Evolutionary conservation across 768 basidiomycete genomes (phyloP), one percentile per base, ranked within the genome.

Genomic region (Naganishia vishniacii): DNA sequence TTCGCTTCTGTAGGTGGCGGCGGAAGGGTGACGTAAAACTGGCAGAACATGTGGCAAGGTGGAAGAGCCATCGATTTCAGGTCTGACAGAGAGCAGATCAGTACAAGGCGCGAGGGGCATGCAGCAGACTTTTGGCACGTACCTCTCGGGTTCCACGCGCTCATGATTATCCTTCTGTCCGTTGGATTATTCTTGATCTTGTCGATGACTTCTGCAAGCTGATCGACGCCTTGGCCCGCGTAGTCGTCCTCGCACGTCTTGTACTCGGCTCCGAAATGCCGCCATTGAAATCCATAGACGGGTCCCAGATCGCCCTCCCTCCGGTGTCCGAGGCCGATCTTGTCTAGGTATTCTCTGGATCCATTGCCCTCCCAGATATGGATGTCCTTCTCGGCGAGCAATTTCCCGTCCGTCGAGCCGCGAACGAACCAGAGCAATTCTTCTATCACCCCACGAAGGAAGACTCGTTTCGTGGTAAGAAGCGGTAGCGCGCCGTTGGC

Each of bases 321-420:
- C 31, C 91, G 81, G 73, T 93, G 86, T 0, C 82, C 82, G n/a
- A 98, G 77, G 2, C 95, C 94, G 20, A 89, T 81, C 63, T 83
- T 82, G 72, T 91, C 89, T 29, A 98, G 79, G 72, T 94, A 98
- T 69, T 84, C 87, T 66, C 86, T 84, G 2, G 87, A 87, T 8
- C 91, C 93, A 68, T 99, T 98, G 0, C 93, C 92, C 74, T 97
- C 92, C 95, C 95, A 99, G 70, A 99, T 98, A 76, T 89, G 88
- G 66, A 98, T 83, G 58, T 90, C 91, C 74, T 89, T 89, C 31
- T 82, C 81, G 1, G 85, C 84, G 42, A 99, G 82, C 0, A 86
- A 69, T 5, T 80, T 85, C 0, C 88, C 84, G 78, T 95, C 91
- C 0, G 93, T 97, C 8, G 81, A 82, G 0, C 94, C 93, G 40